Base-by-base conservation (phyloP, 1,139 yeast genomes). In the Kazachstania sp. region DNA sequence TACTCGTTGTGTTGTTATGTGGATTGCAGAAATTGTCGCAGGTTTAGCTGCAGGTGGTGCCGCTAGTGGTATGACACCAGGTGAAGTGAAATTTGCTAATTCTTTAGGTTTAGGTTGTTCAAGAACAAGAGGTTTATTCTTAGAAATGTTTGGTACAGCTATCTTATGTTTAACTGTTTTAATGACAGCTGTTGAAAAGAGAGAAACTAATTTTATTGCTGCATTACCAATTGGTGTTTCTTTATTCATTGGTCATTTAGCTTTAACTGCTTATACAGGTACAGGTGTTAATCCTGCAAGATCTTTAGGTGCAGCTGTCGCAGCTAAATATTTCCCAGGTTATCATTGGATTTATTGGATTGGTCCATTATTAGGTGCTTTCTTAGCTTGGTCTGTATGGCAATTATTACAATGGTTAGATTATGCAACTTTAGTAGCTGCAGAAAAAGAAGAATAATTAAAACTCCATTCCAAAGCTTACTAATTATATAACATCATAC, bases 21-120 rank as follows among this genome's bases (percentile, higher is more conserved):
- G 78, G 67, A 45, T 80, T 48, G 61, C 90, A 41, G 95, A 87
- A 71, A 66, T 86, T 60, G 67, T 86, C 64, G 95, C 83, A 46
- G 95, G 95, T 68, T 83, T 87, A 81, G 87, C 88, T 58, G 95
- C 95, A 51, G 95, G 95, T 50, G 95, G 87, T 66, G 92, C 88
- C 41, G 95, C 90, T 44, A 71, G 78, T 55, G 95, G 88, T 45
- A 77, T 86, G 83, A 83, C 94, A 34, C 95, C 95, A 40, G 95
- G 95, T 52, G 73, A 74, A 41, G 73, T 86, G 59, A 73, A 78
- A 19, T 87, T 86, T 60, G 77, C 86, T 54, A 86, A 87, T 60
- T 73, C 75, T 45, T 71, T 86, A 52, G 88, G 94, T 50, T 81
- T 83, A 52, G 92, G 81, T 45, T 73, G 78, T 57, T 83, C 92